Base-by-base conservation (phyloP, 2,329 filamentous ascomycete species). In the Coniochaeta sp. region DNA sequence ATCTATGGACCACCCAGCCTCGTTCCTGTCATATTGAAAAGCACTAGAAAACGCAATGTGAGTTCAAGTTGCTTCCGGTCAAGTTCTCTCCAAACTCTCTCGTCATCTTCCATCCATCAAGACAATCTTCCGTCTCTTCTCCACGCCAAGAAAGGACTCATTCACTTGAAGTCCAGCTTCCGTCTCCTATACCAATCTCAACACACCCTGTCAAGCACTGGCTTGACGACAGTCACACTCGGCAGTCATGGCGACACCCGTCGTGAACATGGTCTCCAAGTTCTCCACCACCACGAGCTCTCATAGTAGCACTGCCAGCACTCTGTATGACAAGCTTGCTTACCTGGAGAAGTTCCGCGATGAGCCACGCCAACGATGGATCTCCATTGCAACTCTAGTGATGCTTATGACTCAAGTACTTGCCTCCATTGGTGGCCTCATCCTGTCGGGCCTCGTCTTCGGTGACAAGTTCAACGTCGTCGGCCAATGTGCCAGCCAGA, bases 371-470 rank as follows among this genome's bases (percentile, higher is more conserved):
- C 56, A 58, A 19, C 9, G 34, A 31, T 58, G 56, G 56, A n/a
- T 58, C 5, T 44, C 56, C 11, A 40, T 19, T 6, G 34, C 33
- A 6, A 40, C 38, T 14, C 17, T 58, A 16, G 56, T 22, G 26
- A 58, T 40, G 34, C 56, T 58, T 16, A 19, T 31, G 14, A 34
- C 38, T 4, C 36, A 19, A 14, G 9, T 33, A 9, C 36, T 58
- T 17, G n/a, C 36, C 22, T n/a, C 56, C 36, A n/a, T 17, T 4
- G 56, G 56, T 8, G 67, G 60, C 19, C 6, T 65, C 11, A 54
- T 68, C 5, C 63, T 68, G 12, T 66, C 65, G 6, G 63, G 64
- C 3, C 60, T 68, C 11, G 66, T 68, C 1, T 60, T 68, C 6
- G 61, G 64, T 11, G 66, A 64, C 57, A 62, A 61, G 2, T 58